Evolutionary conservation across 2,329 filamentous ascomycete species (phyloP).

Genomic region (Myotisia sp.): DNA sequence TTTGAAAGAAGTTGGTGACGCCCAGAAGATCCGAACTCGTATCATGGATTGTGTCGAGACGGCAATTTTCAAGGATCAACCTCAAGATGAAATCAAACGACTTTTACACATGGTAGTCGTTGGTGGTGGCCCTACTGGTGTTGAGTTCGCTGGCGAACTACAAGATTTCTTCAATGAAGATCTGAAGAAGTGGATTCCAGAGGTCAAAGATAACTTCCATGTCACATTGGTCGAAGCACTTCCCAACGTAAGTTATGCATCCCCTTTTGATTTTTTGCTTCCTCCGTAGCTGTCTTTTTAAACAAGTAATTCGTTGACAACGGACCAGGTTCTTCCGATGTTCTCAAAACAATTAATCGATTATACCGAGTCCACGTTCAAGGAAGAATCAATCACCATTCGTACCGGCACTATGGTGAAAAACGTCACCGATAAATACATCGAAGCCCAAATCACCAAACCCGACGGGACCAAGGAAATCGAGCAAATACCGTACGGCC

Average conservation of each 20-base stretch:
- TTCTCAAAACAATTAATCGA: constrained; percentile 99
- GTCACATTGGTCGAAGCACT: constrained; percentile 95
- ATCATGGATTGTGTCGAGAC: constrained; percentile 99
- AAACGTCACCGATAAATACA: constrained; percentile 80
- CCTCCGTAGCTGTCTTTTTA: background rate
- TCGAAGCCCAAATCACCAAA: constrained; percentile 72
- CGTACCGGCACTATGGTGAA: constrained; percentile 99
- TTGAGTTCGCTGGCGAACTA: constrained; percentile 95
- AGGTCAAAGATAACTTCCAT: constrained; percentile 88
- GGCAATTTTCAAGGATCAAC: constrained; percentile 94
- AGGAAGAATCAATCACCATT: constrained; percentile 96
- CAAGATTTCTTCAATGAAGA: constrained; percentile 99
- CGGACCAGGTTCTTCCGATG: constrained; percentile 58
- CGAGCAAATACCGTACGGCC: constrained; percentile 77
- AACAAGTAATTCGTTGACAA: background rate
- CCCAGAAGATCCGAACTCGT: constrained; percentile 89
- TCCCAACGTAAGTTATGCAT: constrained; percentile 52
- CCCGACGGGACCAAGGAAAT: constrained; percentile 73
- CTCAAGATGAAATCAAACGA: constrained; percentile 72
- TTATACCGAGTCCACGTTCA: constrained; percentile 97
- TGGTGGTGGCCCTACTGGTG: constrained; percentile 85
- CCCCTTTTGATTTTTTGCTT: background rate
- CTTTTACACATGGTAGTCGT: constrained; percentile 96
- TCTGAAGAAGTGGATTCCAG: constrained; percentile 93
- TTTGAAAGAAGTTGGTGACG: constrained; percentile 94